Percentiles rank a stretch among this genome's conserved stretches.
Evolutionary conservation across 1,284 basidiomycete genomes (phyloP).

Genomic region (Lentinus polychrous): DNA sequence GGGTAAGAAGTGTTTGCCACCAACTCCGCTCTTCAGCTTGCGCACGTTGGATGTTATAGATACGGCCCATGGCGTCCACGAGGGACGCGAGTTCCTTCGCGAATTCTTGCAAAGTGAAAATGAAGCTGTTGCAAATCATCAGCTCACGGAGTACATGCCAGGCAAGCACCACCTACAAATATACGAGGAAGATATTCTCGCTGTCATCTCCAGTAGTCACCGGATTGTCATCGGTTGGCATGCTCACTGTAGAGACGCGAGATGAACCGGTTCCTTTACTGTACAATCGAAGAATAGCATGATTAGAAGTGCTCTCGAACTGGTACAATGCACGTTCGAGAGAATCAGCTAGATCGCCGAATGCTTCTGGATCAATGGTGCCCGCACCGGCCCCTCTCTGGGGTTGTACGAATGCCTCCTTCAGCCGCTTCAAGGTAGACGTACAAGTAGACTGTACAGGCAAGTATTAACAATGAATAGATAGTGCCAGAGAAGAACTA

Average conservation of each 20-base stretch:
- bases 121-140: slow-evolving; percentile 54
- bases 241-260: slow-evolving; percentile 23
- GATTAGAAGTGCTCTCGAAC: slow-evolving; percentile 79
- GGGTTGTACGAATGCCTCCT: slow-evolving; percentile 51
- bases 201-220: slow-evolving; percentile 39
- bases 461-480: slow-evolving; percentile 1
- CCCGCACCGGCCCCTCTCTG: slow-evolving; percentile 16
- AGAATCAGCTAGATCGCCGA: slow-evolving; percentile 53
- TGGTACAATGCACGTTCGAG: slow-evolving; percentile 64
- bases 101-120: slow-evolving; percentile 92
- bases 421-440: slow-evolving; percentile 50
- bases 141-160: neutral
- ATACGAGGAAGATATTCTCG: slow-evolving; percentile 79
- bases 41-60: slow-evolving; percentile 56
- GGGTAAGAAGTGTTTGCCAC: slow-evolving; percentile 32
- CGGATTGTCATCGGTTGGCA: slow-evolving; percentile 29
- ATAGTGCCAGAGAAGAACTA: slow-evolving; percentile 1
- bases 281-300: slow-evolving; percentile 75
- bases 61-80: slow-evolving; percentile 73
- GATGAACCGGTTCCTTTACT: slow-evolving; percentile 42
- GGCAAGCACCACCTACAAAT: slow-evolving; percentile 62
- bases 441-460: slow-evolving; percentile 51
- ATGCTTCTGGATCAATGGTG: slow-evolving; percentile 45
- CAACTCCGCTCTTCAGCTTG: slow-evolving; percentile 32
- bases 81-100: slow-evolving; percentile 75